Base-by-base conservation (phyloP, 2,329 filamentous ascomycete species). In the Fusarium devonianum region DNA sequence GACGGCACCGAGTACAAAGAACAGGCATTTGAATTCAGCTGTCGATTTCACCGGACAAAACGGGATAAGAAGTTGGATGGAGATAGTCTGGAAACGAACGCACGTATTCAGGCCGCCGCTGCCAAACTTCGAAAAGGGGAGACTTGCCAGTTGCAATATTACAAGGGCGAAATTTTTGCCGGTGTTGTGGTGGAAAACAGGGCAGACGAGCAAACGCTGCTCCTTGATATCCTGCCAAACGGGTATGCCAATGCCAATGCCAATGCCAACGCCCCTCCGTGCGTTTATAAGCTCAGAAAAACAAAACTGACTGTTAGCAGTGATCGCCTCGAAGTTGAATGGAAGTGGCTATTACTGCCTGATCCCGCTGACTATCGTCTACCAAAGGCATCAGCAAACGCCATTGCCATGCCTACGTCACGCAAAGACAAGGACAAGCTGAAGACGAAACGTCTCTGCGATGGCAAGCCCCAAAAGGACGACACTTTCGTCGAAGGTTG, bases 1-100 rank as follows among this genome's bases (percentile, higher is more conserved):
- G 92, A 97, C 67, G 92, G 92, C 6, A 91, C 86, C 2, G 92
- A 97, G 69, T 97, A 97, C 71, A 93, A 90, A 60, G 88, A 96
- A 63, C 89, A 92, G 65, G 92, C 89, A 1, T 93, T 95, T 64
- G 91, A 96, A 67, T 92, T 97, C 69, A 91, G 89, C 63, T 99
- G 94, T 75, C 90, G 92, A 52, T 96, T 96, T 73, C 94, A 99
- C 71, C 85, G 94, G 38, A 85, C 89, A 11, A 96, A 94, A 75
- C 86, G 94, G 65, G 86, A 91, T 55, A 90, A 88, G 73, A 89
- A 88, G 58, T 72, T 86, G 39, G 84, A 90, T 43, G 81, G 83
- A 25, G 84, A 89, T 44, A 75, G 78, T 2, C 75, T 94, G 53
- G 92, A 94, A 64, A 80, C 82, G 41, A 87, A 89, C 68, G 77